Conservation (phyloP, 2,329 filamentous ascomycete genomes). For the Trichoderma polysporum region DNA sequence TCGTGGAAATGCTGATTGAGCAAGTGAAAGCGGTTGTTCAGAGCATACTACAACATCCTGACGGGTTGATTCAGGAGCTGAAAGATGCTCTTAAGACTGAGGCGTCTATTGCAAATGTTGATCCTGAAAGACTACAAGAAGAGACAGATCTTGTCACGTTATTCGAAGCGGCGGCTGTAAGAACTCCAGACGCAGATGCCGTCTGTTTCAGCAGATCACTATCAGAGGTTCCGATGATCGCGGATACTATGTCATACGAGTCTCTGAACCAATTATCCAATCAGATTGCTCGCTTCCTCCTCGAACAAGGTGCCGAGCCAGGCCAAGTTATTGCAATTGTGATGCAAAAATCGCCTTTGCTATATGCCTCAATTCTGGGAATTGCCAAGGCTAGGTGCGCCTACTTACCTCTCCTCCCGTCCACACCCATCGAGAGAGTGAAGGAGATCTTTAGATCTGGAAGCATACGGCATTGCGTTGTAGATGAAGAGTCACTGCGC, state of each 20-base stretch:
- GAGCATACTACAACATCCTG: conserved; percentile 32
- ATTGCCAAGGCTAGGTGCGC: conserved; percentile 72
- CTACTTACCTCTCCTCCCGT: conserved; percentile 76
- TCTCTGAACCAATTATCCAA: conserved; percentile 66
- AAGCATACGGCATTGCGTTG: conserved; percentile 46
- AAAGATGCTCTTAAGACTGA: conserved; percentile 30
- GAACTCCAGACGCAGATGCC: conserved; percentile 56
- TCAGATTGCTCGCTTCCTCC: conserved; percentile 56
- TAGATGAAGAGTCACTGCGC: conserved; percentile 34
- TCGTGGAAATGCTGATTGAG: conserved; percentile 55
- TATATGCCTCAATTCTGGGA: conserved; percentile 75
- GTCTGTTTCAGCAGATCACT: conserved; percentile 59
- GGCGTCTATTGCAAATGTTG: conserved; percentile 51
- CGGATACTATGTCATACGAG: conserved; percentile 57
- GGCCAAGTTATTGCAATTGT: conserved; percentile 68
- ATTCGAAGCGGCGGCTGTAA: conserved; percentile 54
- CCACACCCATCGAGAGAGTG: conserved; percentile 63
- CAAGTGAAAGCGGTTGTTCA: conserved; percentile 59
- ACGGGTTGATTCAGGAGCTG: conserved; percentile 20
- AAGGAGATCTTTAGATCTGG: conserved; percentile 63
- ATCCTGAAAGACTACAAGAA: conserved; percentile 35
- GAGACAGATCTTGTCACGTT: conserved; percentile 48
- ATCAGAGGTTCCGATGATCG: conserved; percentile 28
- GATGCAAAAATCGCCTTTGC: conserved; percentile 71
- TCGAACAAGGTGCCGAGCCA: conserved; percentile 43